Evolutionary conservation across 1,284 basidiomycete genomes (phyloP).

Genomic region (Ustilago sp.): DNA sequence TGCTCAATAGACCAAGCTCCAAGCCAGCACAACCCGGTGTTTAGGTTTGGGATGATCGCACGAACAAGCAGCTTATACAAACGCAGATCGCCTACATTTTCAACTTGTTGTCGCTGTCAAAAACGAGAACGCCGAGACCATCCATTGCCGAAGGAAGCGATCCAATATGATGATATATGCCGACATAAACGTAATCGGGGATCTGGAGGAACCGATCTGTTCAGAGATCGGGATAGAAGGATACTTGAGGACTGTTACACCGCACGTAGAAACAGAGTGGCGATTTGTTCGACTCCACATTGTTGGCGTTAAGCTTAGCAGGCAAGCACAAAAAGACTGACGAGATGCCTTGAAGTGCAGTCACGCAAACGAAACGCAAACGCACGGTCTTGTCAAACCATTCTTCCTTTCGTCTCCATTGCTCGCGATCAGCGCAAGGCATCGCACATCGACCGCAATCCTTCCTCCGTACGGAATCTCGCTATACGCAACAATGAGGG

Average conservation of each 20-base stretch:
- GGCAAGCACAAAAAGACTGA: neutral
- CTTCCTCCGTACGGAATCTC: neutral
- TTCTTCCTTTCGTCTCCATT: neutral
- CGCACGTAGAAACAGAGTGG: too few relatives aligned
- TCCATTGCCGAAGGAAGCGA: neutral
- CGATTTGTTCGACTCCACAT: neutral
- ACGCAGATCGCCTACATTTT: neutral
- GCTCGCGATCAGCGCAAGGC: neutral
- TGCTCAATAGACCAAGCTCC: neutral
- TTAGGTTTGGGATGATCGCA: neutral
- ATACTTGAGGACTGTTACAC: too few relatives aligned
- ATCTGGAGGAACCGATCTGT: too few relatives aligned
- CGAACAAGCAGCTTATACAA: neutral
- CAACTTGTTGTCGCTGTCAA: neutral
- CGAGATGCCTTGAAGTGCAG: neutral
- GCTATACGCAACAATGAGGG: conserved; percentile 36
- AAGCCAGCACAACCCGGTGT: neutral
- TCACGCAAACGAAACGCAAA: neutral
- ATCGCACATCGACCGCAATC: neutral
- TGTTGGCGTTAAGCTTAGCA: neutral
- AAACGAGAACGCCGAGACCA: neutral
- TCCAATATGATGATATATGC: too few relatives aligned
- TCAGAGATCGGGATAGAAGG: too few relatives aligned
- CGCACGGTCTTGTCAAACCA: conserved; percentile 2
- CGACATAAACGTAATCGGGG: too few relatives aligned